These are phyloP conservation scores for Dothistroma septosporum DNA, from an alignment of 2,329 filamentous ascomycete species.

Conservation along the genomic window DNA sequence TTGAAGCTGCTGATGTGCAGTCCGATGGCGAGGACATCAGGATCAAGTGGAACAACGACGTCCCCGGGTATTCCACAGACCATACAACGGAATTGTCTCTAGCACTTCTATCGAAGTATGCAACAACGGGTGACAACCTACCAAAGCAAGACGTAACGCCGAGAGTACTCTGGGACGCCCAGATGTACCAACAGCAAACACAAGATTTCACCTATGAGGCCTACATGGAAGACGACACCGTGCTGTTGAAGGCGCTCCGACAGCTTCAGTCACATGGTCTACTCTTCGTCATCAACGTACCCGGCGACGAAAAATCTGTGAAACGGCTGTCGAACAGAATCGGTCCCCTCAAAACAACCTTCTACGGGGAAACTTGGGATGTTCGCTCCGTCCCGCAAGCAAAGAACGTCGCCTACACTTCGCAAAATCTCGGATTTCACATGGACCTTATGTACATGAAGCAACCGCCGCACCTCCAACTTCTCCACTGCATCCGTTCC, in stretches of 20 bases:
- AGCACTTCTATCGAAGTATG: conserved; percentile 1
- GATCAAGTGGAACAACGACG: conserved; percentile 60
- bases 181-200: conserved; percentile 47
- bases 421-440: conserved; percentile 75
- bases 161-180: conserved; percentile 41
- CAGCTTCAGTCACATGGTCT: conserved; percentile 66
- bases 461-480: conserved; percentile 73
- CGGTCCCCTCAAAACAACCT: conserved; percentile 75
- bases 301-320: conserved; percentile 52
- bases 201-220: conserved; percentile 63
- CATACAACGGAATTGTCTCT: conserved; percentile 39
- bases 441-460: conserved; percentile 89
- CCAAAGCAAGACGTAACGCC: neutral
- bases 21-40: conserved; percentile 25
- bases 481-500: conserved; percentile 85
- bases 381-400: conserved; percentile 76
- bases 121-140: neutral
- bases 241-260: conserved; percentile 59
- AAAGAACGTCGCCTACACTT: conserved; percentile 88
- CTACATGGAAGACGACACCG: conserved; percentile 60
- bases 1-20: conserved; percentile 39
- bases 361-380: conserved; percentile 90
- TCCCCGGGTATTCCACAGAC: conserved; percentile 40
- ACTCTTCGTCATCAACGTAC: conserved; percentile 71
- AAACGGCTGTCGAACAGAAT: conserved; percentile 66